phyloP scores from a whole-genome alignment of 2,329 filamentous ascomycete species.

The Cytospora paraplurivora region DNA sequence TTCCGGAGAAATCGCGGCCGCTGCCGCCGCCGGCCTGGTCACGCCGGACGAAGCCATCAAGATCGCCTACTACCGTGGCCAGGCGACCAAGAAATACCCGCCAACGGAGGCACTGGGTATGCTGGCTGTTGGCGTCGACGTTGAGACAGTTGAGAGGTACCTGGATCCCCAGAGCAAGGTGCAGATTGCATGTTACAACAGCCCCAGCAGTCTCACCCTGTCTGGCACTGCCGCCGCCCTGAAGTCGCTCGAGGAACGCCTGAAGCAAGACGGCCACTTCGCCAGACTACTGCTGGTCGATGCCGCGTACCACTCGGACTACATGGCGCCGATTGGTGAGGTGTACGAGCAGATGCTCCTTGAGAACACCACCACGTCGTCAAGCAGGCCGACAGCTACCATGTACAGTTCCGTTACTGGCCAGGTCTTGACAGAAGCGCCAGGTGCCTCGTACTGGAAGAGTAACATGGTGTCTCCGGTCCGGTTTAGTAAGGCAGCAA shows the following conservation, averaged over 20 bases:
- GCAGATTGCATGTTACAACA: constrained; percentile 19
- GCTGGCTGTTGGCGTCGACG: constrained; percentile 22
- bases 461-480: constrained; percentile 36
- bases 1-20: constrained; percentile 18
- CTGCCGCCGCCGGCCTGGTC: constrained; percentile 16
- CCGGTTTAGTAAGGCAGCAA: constrained; percentile 32
- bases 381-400: constrained; percentile 9
- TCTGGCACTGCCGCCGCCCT: constrained; percentile 36
- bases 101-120: background rate
- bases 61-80: constrained; percentile 6
- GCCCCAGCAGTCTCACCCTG: constrained; percentile 38
- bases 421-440: constrained; percentile 5
- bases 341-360: constrained; percentile 28
- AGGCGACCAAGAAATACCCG: background rate
- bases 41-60: background rate
- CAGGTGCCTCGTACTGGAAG: constrained; percentile 33
- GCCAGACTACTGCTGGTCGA: constrained; percentile 37
- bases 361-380: background rate
- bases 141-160: background rate
- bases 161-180: constrained; percentile 6
- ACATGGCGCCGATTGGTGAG: constrained; percentile 36
- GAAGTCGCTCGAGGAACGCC: constrained; percentile 17
- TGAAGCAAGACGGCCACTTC: constrained; percentile 34
- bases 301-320: constrained; percentile 44
- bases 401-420: constrained; percentile 31